Percentiles rank a stretch among this genome's conserved stretches.
Conservation (phyloP, 2,329 filamentous ascomycete genomes). For the Colletotrichum godetiae region DNA sequence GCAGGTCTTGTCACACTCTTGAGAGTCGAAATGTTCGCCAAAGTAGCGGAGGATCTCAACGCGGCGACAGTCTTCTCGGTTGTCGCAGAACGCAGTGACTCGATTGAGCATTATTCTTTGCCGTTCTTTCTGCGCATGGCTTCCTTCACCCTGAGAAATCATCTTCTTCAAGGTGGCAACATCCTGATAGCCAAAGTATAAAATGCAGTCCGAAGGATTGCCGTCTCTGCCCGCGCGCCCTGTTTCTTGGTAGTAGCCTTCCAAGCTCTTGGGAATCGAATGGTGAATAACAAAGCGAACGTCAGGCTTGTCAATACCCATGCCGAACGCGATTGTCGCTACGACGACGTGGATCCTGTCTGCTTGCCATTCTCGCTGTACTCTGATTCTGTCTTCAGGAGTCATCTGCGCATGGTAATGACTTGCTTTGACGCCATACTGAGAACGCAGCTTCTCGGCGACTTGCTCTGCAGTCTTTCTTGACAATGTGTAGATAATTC, state of each 20-base stretch:
- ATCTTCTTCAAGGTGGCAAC: slow-evolving; percentile 79
- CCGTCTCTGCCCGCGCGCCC: slow-evolving; percentile 94
- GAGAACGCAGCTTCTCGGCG: slow-evolving; percentile 72
- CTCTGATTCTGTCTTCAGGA: slow-evolving; percentile 71
- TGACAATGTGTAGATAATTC: slow-evolving; percentile 94
- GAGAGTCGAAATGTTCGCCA: slow-evolving; percentile 81
- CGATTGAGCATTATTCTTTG: slow-evolving; percentile 87
- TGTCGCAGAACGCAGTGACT: slow-evolving; percentile 90
- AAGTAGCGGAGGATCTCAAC: slow-evolving; percentile 95
- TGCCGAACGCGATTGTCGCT: slow-evolving; percentile 97
- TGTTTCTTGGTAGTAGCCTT: slow-evolving; percentile 99
- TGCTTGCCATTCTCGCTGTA: slow-evolving; percentile 86
- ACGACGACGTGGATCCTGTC: slow-evolving; percentile 89
- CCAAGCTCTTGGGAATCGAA: slow-evolving; percentile 90
- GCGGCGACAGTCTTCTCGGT: slow-evolving; percentile 86
- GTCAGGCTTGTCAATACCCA: slow-evolving; percentile 99
- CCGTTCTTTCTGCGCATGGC: slow-evolving; percentile 81
- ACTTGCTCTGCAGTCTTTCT: slow-evolving; percentile 85
- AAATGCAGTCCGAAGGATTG: slow-evolving; percentile 85
- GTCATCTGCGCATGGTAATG: slow-evolving; percentile 90
- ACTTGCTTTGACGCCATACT: slow-evolving; percentile 76
- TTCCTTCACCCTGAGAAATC: slow-evolving; percentile 85
- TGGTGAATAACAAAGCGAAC: slow-evolving; percentile 97
- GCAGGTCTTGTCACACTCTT: slow-evolving; percentile 79
- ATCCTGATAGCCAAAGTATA: slow-evolving; percentile 89